These are phyloP conservation scores for Pleomassaria siparia DNA, from an alignment of 2,329 filamentous ascomycete species.

Conservation along the genomic window DNA sequence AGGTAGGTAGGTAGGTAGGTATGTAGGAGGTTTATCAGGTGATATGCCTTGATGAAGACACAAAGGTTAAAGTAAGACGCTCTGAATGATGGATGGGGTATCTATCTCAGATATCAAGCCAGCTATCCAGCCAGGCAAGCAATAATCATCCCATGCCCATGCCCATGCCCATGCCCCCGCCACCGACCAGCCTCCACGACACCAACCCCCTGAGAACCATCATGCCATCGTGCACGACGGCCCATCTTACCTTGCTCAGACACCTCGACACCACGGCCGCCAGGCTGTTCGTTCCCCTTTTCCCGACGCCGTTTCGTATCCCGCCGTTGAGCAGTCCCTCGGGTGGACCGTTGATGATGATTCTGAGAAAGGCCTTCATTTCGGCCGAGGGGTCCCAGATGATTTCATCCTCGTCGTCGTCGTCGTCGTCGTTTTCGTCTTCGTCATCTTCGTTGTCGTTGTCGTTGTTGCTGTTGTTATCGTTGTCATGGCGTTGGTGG, in stretches of 20 bases:
- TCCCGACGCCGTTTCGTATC: slow-evolving; percentile 39
- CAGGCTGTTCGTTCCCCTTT: slow-evolving; percentile 55
- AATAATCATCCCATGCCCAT: neutral
- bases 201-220: slow-evolving; percentile 53
- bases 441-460: neutral
- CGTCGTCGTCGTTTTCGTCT: slow-evolving; percentile 3
- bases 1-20: too few species aligned
- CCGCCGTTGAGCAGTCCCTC: slow-evolving; percentile 35
- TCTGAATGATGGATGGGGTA: too few species aligned
- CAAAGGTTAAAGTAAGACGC: too few species aligned
- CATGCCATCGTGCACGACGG: slow-evolving; percentile 63
- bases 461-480: too few species aligned
- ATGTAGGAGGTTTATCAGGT: too few species aligned
- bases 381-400: slow-evolving; percentile 54
- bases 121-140: too few species aligned
- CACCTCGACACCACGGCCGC: slow-evolving; percentile 59
- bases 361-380: slow-evolving; percentile 49
- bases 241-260: slow-evolving; percentile 61
- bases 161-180: slow-evolving; percentile 15
- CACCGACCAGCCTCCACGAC: slow-evolving; percentile 41
- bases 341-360: slow-evolving; percentile 44
- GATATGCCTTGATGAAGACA: too few species aligned
- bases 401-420: slow-evolving; percentile 49
- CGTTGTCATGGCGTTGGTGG: too few species aligned
- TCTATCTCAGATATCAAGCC: too few species aligned